phyloP scores from a whole-genome alignment of 768 basidiomycete species.

The Trametopsis cervina region DNA sequence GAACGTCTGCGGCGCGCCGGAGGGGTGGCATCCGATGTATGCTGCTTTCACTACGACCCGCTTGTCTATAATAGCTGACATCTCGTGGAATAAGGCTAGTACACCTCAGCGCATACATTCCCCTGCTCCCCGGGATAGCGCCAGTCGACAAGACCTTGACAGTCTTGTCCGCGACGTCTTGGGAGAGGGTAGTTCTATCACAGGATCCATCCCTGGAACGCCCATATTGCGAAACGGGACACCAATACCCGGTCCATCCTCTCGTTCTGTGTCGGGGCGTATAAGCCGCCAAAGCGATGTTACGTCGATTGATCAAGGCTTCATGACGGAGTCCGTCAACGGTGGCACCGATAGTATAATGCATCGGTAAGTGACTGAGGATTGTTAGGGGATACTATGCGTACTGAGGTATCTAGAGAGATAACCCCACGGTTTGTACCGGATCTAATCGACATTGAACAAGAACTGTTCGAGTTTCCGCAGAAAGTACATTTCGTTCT shows the following conservation, averaged over 20 bases:
- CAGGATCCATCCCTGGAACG: slow-evolving; percentile 57
- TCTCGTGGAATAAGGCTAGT: background rate
- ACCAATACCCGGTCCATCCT: slow-evolving; percentile 29
- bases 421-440: slow-evolving; percentile 59
- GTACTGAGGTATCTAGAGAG: slow-evolving; percentile 31
- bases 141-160: background rate
- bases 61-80: background rate
- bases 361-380: slow-evolving; percentile 45
- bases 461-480: slow-evolving; percentile 86
- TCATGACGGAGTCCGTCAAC: slow-evolving; percentile 39
- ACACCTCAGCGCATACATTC: background rate
- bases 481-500: slow-evolving; percentile 51
- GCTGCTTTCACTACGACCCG: background rate
- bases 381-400: background rate
- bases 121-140: background rate
- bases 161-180: background rate
- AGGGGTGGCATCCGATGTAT: background rate
- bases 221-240: slow-evolving; percentile 39
- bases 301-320: slow-evolving; percentile 41
- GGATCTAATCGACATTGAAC: slow-evolving; percentile 85
- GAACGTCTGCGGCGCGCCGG: background rate
- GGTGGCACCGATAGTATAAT: slow-evolving; percentile 62
- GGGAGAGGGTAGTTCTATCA: background rate
- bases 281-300: slow-evolving; percentile 67
- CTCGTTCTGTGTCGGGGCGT: slow-evolving; percentile 47